Evolutionary conservation across 2,329 filamentous ascomycete species (phyloP).

Genomic region (Dryadomyces quercus-mongolicae): DNA sequence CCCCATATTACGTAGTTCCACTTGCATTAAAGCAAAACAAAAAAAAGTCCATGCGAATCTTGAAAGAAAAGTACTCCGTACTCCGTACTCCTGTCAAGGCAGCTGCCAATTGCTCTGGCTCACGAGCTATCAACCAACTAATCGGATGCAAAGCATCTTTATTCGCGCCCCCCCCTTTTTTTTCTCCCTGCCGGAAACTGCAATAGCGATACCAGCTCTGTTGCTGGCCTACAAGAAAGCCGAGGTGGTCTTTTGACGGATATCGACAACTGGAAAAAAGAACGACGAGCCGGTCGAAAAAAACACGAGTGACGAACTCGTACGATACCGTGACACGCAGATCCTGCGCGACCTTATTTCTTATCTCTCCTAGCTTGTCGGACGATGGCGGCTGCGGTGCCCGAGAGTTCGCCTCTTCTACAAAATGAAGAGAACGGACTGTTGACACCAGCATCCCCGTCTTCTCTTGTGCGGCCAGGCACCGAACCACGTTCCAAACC

Average conservation of each 20-base stretch:
- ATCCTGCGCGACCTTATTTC: not conserved
- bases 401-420: slow-evolving; percentile 13
- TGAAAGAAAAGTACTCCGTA: not conserved
- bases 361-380: not conserved
- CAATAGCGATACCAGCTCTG: not conserved
- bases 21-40: not conserved
- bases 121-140: not conserved
- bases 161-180: not conserved
- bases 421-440: not conserved
- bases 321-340: not conserved
- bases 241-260: not conserved
- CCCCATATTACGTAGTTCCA: slow-evolving; percentile 1
- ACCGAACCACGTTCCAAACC: slow-evolving; percentile 28
- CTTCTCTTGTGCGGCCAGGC: slow-evolving; percentile 11
- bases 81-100: not conserved
- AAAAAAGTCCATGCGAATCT: not conserved
- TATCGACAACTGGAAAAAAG: not conserved
- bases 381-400: slow-evolving; percentile 5
- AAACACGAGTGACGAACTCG: not conserved
- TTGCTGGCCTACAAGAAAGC: too few relatives aligned
- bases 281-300: not conserved
- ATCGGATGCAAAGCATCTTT: not conserved
- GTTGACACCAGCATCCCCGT: slow-evolving; percentile 2
- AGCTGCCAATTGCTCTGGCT: not conserved
- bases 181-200: not conserved